Percentiles rank a stretch among this genome's conserved stretches.
Evolutionary conservation across 805 yeast species (phyloP).

Genomic region (Suhomyces pyralidae): DNA sequence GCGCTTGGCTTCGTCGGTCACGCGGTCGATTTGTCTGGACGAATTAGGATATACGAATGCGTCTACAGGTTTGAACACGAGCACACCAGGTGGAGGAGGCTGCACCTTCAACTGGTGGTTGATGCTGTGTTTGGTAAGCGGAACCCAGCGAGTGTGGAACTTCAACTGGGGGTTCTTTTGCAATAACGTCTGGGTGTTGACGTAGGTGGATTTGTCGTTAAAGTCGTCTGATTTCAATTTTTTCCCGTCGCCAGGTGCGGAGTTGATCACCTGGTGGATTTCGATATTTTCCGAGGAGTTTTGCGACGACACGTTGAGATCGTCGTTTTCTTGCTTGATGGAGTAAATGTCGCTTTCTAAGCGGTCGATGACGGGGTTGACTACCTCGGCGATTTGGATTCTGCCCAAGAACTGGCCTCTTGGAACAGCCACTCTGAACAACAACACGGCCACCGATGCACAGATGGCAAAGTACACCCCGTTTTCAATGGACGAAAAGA

Average conservation of each 20-base stretch:
- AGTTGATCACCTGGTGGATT: conserved; percentile 42
- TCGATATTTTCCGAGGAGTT: conserved; percentile 34
- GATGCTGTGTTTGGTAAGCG: conserved; percentile 46
- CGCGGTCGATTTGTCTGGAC: conserved; percentile 65
- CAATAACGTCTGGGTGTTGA: conserved; percentile 22
- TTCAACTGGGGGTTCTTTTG: conserved; percentile 32
- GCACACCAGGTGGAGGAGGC: conserved; percentile 88
- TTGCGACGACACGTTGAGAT: conserved; percentile 11
- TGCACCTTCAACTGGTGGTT: conserved; percentile 57
- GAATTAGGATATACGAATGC: conserved; percentile 80
- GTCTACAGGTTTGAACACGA: conserved; percentile 81
- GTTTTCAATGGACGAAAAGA: conserved; percentile 75
- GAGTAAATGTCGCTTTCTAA: conserved; percentile 13
- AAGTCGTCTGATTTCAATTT: conserved; percentile 18
- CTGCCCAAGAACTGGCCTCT: conserved; percentile 80
- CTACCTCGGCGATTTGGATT: conserved; percentile 67
- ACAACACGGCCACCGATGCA: conserved; percentile 72
- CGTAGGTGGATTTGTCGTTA: conserved; percentile 4
- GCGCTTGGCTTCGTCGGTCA: conserved; percentile 64
- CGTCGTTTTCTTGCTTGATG: conserved; percentile 5
- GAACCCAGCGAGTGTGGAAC: conserved; percentile 69
- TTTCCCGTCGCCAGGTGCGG: conserved; percentile 19
- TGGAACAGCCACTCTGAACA: conserved; percentile 77
- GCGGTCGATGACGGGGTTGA: conserved; percentile 52
- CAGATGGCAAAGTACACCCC: conserved; percentile 90